Evolutionary conservation across 495 filamentous ascomycete species (phyloP), one percentile per base, ranked within the genome.

Genomic region (Penicillium subrubescens): DNA sequence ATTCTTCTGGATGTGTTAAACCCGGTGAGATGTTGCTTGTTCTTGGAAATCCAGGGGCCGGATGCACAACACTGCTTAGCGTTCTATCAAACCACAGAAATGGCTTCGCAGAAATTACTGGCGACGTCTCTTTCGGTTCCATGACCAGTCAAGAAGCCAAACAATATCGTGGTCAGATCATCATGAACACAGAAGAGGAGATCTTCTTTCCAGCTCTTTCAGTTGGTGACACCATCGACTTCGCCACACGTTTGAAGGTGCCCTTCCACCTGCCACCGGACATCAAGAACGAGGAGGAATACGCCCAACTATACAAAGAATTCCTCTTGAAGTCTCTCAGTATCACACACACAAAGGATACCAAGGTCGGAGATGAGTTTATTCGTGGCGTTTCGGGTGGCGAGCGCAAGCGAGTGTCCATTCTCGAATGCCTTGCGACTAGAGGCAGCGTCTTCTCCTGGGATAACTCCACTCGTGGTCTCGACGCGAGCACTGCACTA

Each of bases 301-400:
- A 61, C 69, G 83, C 10, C 70, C 79, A 67, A 46, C 62, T 73
- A 60, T 68, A 60, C 2, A 89, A 93, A 66, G 85, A 87, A 59
- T 92, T 88, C 57, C 80, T 92, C n/a, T 82, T 91, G 12, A 85
- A 87, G 54, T 84, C 88, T 43, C 71, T 86, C 50, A 90, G 90
- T 59, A 92, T 93, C 51, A 83, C 90, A 61, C 90, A 94, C 69
- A 93, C 90, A 0, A 80, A 83, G 19, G 81, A 90, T 68, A 95
- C 90, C 0, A 88, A 91, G 59, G 90, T 94, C n/a, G 91, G 92
- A 19, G 88, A 91, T 64, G 84, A 85, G 6, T 89, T 87, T 62
- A 81, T 93, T 50, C 89, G 91, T 17, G 91, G 92, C 64, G 84
- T 95, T 19, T 90, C 88, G 3, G 91, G 91, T 48, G 90, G 92